A percentile compares a stretch with the other conserved stretches of the same genome.
Evolutionary conservation across 1,139 yeast species (phyloP).

Genomic region (Schizosaccharomyces versatilis): DNA sequence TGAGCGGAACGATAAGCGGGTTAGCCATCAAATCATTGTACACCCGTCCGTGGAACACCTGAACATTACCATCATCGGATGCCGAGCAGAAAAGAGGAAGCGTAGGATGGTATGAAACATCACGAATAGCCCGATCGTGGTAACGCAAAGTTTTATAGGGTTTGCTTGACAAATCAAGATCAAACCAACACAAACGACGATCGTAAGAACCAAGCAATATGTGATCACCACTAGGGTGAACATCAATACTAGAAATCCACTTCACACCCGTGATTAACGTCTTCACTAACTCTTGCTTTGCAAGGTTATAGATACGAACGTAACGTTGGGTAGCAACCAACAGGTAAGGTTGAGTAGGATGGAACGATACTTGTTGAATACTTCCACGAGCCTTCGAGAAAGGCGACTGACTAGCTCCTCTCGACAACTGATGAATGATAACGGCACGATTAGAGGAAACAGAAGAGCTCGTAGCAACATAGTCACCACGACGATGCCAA

Average conservation of each 20-base stretch:
- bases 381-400: slow-evolving; percentile 84
- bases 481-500: slow-evolving; percentile 97
- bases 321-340: slow-evolving; percentile 89
- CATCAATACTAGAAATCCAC: slow-evolving; percentile 76
- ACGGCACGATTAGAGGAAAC: slow-evolving; percentile 76
- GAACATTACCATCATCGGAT: slow-evolving; percentile 85
- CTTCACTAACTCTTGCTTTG: slow-evolving; percentile 63
- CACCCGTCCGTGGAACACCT: slow-evolving; percentile 90
- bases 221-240: slow-evolving; percentile 85
- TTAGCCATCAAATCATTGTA: slow-evolving; percentile 90
- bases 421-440: slow-evolving; percentile 78
- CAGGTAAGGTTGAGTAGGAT: slow-evolving; percentile 84
- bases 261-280: slow-evolving; percentile 87
- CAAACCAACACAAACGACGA: slow-evolving; percentile 93
- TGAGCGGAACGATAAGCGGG: slow-evolving; percentile 86
- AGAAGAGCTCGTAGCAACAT: slow-evolving; percentile 82
- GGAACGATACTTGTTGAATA: slow-evolving; percentile 88
- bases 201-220: slow-evolving; percentile 81
- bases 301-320: slow-evolving; percentile 69
- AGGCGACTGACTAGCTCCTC: slow-evolving; percentile 93
- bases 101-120: slow-evolving; percentile 64
- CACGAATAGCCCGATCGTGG: slow-evolving; percentile 84
- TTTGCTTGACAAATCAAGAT: slow-evolving; percentile 64
- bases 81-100: slow-evolving; percentile 87
- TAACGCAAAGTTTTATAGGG: slow-evolving; percentile 91